These are phyloP conservation scores for Dictyostelium firmibasis DNA, from an alignment of 78 protist genomes.

Conservation along the genomic window DNA sequence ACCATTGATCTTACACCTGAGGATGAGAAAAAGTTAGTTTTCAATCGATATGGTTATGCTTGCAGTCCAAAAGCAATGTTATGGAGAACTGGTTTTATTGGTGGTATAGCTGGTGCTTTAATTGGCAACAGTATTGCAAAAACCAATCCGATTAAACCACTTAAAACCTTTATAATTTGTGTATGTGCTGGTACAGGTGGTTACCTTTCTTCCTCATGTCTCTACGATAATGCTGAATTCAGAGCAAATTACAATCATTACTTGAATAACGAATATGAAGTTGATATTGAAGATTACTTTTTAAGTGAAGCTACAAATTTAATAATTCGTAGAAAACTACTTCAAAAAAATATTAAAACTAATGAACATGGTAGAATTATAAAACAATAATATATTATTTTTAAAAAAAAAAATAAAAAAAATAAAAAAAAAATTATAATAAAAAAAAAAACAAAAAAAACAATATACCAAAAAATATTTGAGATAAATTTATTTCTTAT, in stretches of 20 bases:
- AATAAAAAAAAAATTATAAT: no score
- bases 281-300: background rate
- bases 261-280: background rate
- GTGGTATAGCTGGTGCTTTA: slow-evolving; percentile 6
- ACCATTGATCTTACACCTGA: background rate
- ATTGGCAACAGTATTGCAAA: background rate
- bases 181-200: background rate
- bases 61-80: background rate
- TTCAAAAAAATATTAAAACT: background rate
- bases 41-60: no score
- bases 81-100: background rate
- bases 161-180: background rate
- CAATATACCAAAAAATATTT: no score
- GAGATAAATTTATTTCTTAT: no score
- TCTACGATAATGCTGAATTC: background rate
- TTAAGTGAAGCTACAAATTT: background rate
- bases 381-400: no score
- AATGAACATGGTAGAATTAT: background rate
- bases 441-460: no score
- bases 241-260: background rate
- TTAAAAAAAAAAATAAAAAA: no score
- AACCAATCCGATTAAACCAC: background rate
- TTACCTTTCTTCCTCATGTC: background rate
- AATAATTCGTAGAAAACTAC: background rate
- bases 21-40: no score